A percentile compares a stretch with the other conserved stretches of the same genome.
phyloP scores from a whole-genome alignment of 352 stramenopile species.

The Aphanomyces euteiches region DNA sequence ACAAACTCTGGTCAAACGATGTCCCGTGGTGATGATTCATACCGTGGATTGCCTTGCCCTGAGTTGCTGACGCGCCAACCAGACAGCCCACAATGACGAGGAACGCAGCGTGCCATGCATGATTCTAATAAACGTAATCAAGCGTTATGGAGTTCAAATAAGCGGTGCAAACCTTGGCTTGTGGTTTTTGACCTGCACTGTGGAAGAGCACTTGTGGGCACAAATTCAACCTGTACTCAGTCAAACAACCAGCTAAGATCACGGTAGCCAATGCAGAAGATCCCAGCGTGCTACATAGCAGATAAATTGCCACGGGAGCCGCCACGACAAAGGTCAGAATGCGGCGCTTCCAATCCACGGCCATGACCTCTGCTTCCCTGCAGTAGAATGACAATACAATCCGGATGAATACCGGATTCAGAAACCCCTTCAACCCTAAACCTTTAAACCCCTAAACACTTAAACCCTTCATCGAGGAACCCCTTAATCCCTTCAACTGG shows the following conservation, averaged over 20 bases:
- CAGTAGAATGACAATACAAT: no score
- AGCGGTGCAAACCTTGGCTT: slow-evolving; percentile 20
- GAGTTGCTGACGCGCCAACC: slow-evolving; percentile 26
- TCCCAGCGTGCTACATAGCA: slow-evolving; percentile 48
- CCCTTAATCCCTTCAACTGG: no score
- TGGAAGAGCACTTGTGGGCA: slow-evolving; percentile 42
- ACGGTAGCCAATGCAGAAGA: slow-evolving; percentile 49
- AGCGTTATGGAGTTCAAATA: background rate
- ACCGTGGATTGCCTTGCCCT: slow-evolving; percentile 31
- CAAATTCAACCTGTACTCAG: slow-evolving; percentile 57
- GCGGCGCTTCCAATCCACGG: slow-evolving; percentile 55
- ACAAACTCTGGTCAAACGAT: slow-evolving; percentile 9
- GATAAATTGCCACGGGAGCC: slow-evolving; percentile 50
- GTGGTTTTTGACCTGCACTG: slow-evolving; percentile 25
- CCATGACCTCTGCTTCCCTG: background rate
- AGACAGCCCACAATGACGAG: slow-evolving; percentile 26
- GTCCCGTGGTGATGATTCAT: background rate
- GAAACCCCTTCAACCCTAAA: no score
- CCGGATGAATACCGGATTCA: no score
- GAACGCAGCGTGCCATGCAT: slow-evolving; percentile 18
- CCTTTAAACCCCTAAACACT: no score
- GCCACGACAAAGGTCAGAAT: slow-evolving; percentile 54
- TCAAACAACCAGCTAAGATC: slow-evolving; percentile 50
- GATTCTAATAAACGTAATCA: slow-evolving; percentile 10
- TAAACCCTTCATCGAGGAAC: no score